These are phyloP conservation scores for Oxyria digyna DNA, from an alignment of 148 eudicot species.

Conservation along the genomic window DNA sequence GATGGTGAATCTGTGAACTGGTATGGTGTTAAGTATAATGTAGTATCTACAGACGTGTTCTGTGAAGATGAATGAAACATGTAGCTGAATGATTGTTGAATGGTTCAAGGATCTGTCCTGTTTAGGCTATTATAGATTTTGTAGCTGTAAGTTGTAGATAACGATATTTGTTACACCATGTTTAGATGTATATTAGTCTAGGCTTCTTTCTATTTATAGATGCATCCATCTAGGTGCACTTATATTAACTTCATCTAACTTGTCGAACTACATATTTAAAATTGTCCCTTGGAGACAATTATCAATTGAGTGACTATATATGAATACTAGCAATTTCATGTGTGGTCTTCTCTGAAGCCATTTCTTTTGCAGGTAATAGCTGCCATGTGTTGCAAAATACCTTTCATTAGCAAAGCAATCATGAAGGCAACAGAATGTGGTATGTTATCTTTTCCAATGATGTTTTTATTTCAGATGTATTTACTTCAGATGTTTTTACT, in stretches of 20 bases:
- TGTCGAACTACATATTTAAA: neutral
- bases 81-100: neutral
- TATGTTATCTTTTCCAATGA: slow-evolving; percentile 21
- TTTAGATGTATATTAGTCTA: neutral
- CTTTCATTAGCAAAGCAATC: slow-evolving; percentile 77
- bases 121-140: neutral
- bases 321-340: slow-evolving; percentile 6
- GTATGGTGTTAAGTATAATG: neutral
- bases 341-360: neutral
- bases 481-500: slow-evolving; percentile 2
- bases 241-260: neutral
- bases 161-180: neutral
- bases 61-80: slow-evolving; percentile 1
- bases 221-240: neutral
- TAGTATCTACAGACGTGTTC: neutral
- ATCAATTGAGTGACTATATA: too few relatives aligned
- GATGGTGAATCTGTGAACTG: neutral
- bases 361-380: slow-evolving; percentile 51
- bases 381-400: slow-evolving; percentile 90
- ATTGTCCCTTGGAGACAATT: neutral
- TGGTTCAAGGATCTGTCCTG: neutral
- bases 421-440: slow-evolving; percentile 86
- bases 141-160: neutral
- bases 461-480: slow-evolving; percentile 1
- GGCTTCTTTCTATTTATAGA: neutral